Evolutionary conservation across 495 filamentous ascomycete genomes (phyloP), one percentile per base, ranked within the genome.

Genomic region (Thermochaetoides thermophila): DNA sequence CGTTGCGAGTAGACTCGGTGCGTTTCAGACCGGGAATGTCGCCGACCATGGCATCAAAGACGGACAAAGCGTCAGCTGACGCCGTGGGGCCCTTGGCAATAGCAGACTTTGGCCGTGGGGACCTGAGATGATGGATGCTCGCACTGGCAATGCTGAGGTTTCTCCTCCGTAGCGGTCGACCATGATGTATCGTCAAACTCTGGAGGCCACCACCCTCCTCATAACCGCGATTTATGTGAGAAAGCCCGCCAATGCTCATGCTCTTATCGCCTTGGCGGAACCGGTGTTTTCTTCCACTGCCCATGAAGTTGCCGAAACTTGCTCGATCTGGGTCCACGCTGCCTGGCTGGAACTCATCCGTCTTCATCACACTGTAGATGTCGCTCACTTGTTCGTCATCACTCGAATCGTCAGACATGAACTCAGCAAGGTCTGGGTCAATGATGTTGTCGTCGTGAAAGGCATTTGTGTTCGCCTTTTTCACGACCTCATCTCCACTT

Each of bases 361-460:
- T 50, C 18, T 63, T 55, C 52, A 91, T 72, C 0, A 79, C 76
- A 17, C 81, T 71, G 47, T 89, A 74, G 12, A 96, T 78, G 52
- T 73, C 85, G 52, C 76, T 86, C 56, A 84, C 73, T 47, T 89
- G 83, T 33, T 96, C 85, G 43, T 93, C 86, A 12, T 78, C 89
- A 46, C 81, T 95, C 2, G 83, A 87, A 14, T 76, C 84, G 53
- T 99, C 91, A 12, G 89, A 96, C 63, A 96, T 78, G 57, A 87
- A 96, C 17, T 84, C 82, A 2, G 85, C 86, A 11, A 96, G 62
- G 46, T 96, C 91, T 3, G 91, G 87, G 46, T 99, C 91, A 49
- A 96, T 96, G 42, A 99, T 93, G 45, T 83, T 95, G 49, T 99
- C 91, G 43, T 84, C 84, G 48, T 96, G 91, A 45, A 97, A 96